phyloP scores from a whole-genome alignment of 192 early-diverging fungal species.

The Backusella luteola region DNA sequence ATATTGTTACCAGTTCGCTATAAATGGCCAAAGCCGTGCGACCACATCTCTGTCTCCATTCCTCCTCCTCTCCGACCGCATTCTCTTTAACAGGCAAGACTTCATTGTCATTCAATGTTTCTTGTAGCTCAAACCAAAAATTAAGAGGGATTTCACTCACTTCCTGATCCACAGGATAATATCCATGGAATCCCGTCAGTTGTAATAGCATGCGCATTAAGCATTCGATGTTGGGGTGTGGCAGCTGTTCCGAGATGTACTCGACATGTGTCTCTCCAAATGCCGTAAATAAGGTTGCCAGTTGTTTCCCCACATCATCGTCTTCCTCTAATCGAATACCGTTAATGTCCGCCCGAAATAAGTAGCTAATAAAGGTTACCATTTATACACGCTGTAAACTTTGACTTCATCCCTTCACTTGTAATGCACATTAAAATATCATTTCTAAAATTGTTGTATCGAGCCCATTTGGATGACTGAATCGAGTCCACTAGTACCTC shows the following conservation, averaged over 20 bases:
- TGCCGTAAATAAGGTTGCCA: conserved; percentile 50
- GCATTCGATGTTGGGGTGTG: conserved; percentile 39
- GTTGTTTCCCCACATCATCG: conserved; percentile 41
- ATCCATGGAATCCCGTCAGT: conserved; percentile 68
- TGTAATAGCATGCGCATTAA: conserved; percentile 59
- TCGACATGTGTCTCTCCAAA: conserved; percentile 61
- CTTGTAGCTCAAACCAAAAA: conserved; percentile 75
- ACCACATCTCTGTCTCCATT: conserved; percentile 19
- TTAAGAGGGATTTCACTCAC: conserved; percentile 68
- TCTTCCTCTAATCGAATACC: conserved; percentile 40
- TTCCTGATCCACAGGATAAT: conserved; percentile 66
- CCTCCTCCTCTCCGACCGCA: not conserved
- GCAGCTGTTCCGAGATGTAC: conserved; percentile 44
- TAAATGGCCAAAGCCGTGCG: conserved; percentile 48
- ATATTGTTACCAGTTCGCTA: conserved; percentile 47
- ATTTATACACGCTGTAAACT: conserved; percentile 41
- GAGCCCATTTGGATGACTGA: conserved; percentile 36
- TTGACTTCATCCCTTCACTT: conserved; percentile 43
- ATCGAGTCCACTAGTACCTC: conserved; percentile 56
- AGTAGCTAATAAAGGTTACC: conserved; percentile 4
- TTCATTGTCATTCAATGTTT: conserved; percentile 57
- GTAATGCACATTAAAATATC: conserved; percentile 47
- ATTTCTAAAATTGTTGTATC: conserved; percentile 41
- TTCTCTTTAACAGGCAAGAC: conserved; percentile 28
- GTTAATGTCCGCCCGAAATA: not conserved